Conservation (phyloP, 805 yeast species). For the Komagataella pseudopastoris region DNA sequence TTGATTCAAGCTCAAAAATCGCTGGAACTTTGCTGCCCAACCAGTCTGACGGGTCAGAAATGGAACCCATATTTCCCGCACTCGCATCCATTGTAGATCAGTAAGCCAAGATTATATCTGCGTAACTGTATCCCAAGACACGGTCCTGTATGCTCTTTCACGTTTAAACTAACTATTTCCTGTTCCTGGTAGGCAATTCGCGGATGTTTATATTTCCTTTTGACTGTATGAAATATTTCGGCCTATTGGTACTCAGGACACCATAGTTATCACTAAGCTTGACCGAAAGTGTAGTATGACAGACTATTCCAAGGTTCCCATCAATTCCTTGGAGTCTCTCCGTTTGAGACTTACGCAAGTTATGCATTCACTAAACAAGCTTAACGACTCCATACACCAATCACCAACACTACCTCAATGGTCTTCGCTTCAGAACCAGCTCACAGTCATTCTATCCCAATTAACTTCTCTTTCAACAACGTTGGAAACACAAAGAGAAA, state of each 20-base stretch:
- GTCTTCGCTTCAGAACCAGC: slow-evolving; percentile 71
- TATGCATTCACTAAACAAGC: slow-evolving; percentile 43
- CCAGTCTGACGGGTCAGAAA: slow-evolving; percentile 72
- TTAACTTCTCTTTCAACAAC: slow-evolving; percentile 63
- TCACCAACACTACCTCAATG: slow-evolving; percentile 28
- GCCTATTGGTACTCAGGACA: slow-evolving; percentile 6
- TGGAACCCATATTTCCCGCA: slow-evolving; percentile 8
- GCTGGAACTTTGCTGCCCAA: slow-evolving; percentile 35
- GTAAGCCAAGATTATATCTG: neutral
- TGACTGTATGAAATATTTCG: too few relatives aligned
- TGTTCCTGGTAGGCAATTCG: neutral
- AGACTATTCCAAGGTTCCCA: slow-evolving; percentile 29
- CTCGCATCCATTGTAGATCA: neutral
- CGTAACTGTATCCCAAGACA: neutral
- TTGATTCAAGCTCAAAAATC: slow-evolving; percentile 49
- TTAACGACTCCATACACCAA: slow-evolving; percentile 37
- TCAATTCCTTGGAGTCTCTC: slow-evolving; percentile 47
- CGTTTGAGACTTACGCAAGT: slow-evolving; percentile 49
- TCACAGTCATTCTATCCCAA: slow-evolving; percentile 74
- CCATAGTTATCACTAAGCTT: slow-evolving; percentile 6
- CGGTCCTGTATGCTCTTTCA: neutral
- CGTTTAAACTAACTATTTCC: neutral
- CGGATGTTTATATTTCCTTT: neutral
- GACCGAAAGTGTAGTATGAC: neutral
- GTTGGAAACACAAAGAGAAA: slow-evolving; percentile 44